These are phyloP conservation scores for Beta lomatogona DNA, from an alignment of 179 eudicot species.

Conservation along the genomic window DNA sequence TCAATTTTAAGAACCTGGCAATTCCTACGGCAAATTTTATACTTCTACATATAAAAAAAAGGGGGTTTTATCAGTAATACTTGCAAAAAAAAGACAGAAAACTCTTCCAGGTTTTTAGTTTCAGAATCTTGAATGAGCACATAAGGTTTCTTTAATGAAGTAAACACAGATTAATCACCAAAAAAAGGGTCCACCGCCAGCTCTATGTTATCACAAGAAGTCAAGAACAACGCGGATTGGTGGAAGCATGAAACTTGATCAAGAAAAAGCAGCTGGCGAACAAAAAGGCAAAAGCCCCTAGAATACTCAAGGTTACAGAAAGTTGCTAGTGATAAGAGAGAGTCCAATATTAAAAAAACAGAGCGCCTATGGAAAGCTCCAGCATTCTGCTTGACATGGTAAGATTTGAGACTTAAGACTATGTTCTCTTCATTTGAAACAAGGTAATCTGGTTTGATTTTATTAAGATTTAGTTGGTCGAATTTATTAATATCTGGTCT, in stretches of 20 bases:
- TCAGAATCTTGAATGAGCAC: not conserved
- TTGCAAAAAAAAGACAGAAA: constrained; percentile 5
- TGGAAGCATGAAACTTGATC: not conserved
- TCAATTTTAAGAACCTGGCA: not conserved
- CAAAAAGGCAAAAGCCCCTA: not conserved
- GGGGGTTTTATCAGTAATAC: not conserved
- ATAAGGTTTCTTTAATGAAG: not conserved
- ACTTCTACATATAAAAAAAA: not conserved
- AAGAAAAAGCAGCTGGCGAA: not conserved
- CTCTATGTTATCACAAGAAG: not conserved
- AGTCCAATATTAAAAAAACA: not conserved
- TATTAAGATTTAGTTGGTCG: too few species aligned
- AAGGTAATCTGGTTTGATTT: too few species aligned
- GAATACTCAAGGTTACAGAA: not conserved
- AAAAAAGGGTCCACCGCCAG: not conserved
- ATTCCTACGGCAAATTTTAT: not conserved
- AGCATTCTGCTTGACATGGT: not conserved
- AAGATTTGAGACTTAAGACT: not conserved
- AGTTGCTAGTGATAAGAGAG: not conserved
- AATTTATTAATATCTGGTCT: too few species aligned
- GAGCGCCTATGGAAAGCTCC: not conserved
- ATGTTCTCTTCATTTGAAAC: too few species aligned
- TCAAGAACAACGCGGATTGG: not conserved
- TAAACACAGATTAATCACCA: not conserved
- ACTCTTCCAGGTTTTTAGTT: not conserved